These are phyloP conservation scores for Pseudocercospora crystallina DNA, from an alignment of 2,329 filamentous ascomycete species.

Conservation along the genomic window DNA sequence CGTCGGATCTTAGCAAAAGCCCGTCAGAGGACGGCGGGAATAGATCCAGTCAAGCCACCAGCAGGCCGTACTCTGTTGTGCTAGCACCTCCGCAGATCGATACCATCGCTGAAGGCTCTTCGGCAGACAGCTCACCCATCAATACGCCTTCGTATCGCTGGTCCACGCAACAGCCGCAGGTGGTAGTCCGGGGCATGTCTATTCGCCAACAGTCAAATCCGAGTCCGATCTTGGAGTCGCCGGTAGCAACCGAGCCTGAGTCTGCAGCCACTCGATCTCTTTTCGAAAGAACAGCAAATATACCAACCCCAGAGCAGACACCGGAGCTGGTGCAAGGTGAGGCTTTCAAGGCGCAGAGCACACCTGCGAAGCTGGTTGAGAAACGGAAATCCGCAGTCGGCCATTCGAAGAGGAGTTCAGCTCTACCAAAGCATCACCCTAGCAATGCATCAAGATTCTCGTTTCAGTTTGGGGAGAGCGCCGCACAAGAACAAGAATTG, in stretches of 20 bases:
- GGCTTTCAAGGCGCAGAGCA: conserved; percentile 13
- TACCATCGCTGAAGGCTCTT: conserved; percentile 18
- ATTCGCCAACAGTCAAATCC: conserved; percentile 6
- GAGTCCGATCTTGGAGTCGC: neutral
- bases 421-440: conserved; percentile 44
- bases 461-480: conserved; percentile 73
- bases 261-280: conserved; percentile 3
- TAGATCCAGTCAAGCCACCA: conserved; percentile 7
- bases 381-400: conserved; percentile 32
- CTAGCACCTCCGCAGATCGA: conserved; percentile 20
- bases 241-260: neutral
- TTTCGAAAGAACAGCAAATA: conserved; percentile 10
- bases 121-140: conserved; percentile 18
- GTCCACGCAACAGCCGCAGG: conserved; percentile 7
- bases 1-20: conserved; percentile 8
- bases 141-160: conserved; percentile 1
- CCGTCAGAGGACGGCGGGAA: conserved; percentile 3
- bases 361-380: conserved; percentile 29
- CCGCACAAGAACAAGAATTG: conserved; percentile 63
- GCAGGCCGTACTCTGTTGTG: conserved; percentile 15
- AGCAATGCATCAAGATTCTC: conserved; percentile 79
- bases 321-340: conserved; percentile 13
- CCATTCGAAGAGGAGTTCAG: conserved; percentile 24
- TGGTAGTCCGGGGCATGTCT: conserved; percentile 11
- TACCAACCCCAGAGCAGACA: conserved; percentile 22